Evolutionary conservation across 768 basidiomycete species (phyloP), one percentile per base, ranked within the genome.

Genomic region (Agaricus sinodeliciosus): DNA sequence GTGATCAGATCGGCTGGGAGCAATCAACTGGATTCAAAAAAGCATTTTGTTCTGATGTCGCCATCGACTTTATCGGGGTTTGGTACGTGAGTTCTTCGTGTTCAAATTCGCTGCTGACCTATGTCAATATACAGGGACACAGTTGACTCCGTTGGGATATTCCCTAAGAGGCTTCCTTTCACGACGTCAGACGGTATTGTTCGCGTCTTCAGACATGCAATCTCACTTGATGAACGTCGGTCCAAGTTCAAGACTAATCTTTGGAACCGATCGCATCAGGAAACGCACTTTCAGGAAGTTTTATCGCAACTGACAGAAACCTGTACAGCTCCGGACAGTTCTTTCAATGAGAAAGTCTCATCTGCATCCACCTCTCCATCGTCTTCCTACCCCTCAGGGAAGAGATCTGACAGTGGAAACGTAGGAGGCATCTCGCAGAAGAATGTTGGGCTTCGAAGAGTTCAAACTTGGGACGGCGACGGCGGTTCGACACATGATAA

Each of bases 221-320:
- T 86, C 9, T 65, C 83, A 2, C 73, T 87, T n/a, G 82, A 85
- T 45, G 83, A 85, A 50, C 75, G 71, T 4, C 74, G 82, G 1
- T 70, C 77, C 48, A 82, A 81, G 63, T 84, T 83, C 63, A 77
- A 81, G 54, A 71, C 75, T 2, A 78, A 79, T 55, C 60, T 74
- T 0, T 80, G 76, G 75, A 72, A 76, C 54, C 62, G 68, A 19
- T 72, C 69, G 11, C n/a, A 25, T 0, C 43, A 59, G 1, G 70
- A 71, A 51, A 48, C 59, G 25, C 58, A 59, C 26, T 34, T 51
- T 34, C 34, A 37, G 36, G 36, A 35, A 45, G 41, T 18, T 22
- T 9, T 16, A 9, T 49, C 53, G 26, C n/a, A 45, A 26, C 50
- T 41, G 8, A 19, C 25, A 3, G 22, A 22, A 16, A 9, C 31